A percentile compares a stretch with the other conserved stretches of the same genome.
Evolutionary conservation across 2,329 filamentous ascomycete species (phyloP).

Genomic region (Sarocladium kiliense): DNA sequence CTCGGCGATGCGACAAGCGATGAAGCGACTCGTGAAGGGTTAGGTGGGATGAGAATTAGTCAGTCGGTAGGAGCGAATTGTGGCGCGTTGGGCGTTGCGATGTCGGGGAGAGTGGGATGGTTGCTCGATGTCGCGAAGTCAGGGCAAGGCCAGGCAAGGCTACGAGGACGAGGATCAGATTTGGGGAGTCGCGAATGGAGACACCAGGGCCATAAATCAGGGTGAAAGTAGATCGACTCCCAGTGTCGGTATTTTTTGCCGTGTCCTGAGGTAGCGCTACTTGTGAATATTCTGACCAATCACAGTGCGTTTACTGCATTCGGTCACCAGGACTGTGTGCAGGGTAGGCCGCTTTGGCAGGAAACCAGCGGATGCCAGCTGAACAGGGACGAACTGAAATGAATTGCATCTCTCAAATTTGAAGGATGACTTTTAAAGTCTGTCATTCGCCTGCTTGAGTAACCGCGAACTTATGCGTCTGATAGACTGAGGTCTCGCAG

Average conservation of each 20-base stretch:
- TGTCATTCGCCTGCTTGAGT: no score
- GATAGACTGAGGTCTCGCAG: no score
- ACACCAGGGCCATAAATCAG: neutral
- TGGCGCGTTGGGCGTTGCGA: neutral
- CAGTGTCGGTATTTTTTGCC: neutral
- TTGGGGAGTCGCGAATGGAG: constrained; percentile 7
- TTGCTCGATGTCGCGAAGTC: neutral
- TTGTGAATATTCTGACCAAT: neutral
- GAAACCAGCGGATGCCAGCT: no score
- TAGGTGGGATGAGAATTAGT: neutral
- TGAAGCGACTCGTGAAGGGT: neutral
- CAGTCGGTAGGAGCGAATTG: neutral
- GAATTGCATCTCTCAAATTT: neutral
- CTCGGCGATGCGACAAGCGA: constrained; percentile 5
- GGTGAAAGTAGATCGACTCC: neutral
- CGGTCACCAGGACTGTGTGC: neutral
- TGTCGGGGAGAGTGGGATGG: neutral
- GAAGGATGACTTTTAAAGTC: no score
- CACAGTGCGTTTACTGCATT: neutral
- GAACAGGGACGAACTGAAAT: no score
- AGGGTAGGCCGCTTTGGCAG: neutral
- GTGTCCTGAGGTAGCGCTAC: neutral
- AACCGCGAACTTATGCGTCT: no score
- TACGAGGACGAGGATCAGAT: constrained; percentile 4
- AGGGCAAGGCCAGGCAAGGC: constrained; percentile 5